Base-by-base conservation (phyloP, 805 yeast genomes). In the Saturnispora sanitii region DNA sequence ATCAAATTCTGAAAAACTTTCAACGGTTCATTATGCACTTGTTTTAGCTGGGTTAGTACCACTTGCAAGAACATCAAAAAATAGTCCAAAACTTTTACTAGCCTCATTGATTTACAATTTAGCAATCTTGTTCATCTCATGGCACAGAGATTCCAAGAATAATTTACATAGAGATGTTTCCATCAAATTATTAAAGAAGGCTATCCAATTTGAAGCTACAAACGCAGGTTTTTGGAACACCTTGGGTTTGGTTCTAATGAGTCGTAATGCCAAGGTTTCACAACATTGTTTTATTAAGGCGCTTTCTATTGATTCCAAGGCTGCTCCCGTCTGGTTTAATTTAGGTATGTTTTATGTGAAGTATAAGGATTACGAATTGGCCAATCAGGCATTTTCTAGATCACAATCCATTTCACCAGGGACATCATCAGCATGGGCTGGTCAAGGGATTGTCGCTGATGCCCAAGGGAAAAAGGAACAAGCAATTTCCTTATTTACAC, bases 211-310 rank as follows among this genome's bases (percentile, higher is more conserved):
- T 7, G 96, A 90, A 56, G 70, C 79, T 4, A 73, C 70, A 43
- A 82, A 81, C 46, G 66, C 81, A 1, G 77, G 72, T 16, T 77
- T 77, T 43, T 92, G 99, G 99, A 67, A 75, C 40, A 79, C 83
- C 0, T 65, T 90, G 22, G 98, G 97, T 12, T 71, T 81, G 42
- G 82, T 87, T 0, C 74, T 85, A 6, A 68, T 79, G 41, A 62
- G 75, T 3, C 59, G 67, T 4, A 82, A 77, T 48, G 79, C 90
- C 0, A 70, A 73, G 36, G 82, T 85, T 6, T 68, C 96, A 0
- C 99, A 92, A 60, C 99, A 92, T 61, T 86, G 96, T 57, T 85
- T 83, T 51, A 82, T 92, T 50, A 81, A 84, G 47, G 88, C 96
- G 1, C 62, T 79, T 2, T 68, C 83, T 0, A 60, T 87, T 30